Evolutionary conservation across 2,329 filamentous ascomycete species (phyloP).

Genomic region (Cercospora canescens): DNA sequence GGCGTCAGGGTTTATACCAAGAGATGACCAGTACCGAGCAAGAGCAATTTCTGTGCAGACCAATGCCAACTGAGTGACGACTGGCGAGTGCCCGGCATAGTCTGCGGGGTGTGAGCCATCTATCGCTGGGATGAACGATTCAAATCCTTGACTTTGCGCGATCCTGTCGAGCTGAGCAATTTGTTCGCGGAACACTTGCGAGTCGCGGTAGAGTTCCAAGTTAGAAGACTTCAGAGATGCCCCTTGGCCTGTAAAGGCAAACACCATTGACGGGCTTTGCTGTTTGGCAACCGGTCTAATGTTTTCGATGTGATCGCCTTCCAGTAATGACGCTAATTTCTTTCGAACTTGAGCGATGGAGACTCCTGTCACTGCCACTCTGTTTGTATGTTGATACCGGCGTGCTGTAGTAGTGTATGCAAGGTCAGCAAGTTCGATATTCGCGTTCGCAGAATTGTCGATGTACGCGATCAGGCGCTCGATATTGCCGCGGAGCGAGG

Average conservation of each 20-base stretch:
- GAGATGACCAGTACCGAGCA: conserved; percentile 25
- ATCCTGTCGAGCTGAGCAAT: conserved; percentile 35
- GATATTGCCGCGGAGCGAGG: conserved; percentile 55
- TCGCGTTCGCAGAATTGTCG: conserved; percentile 48
- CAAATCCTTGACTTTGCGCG: conserved; percentile 34
- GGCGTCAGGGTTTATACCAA: conserved; percentile 31
- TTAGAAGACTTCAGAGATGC: conserved; percentile 30
- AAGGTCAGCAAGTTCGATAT: conserved; percentile 51
- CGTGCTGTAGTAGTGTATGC: conserved; percentile 69
- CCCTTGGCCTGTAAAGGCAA: conserved; percentile 45
- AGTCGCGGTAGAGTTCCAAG: conserved; percentile 34
- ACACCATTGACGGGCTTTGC: conserved; percentile 33
- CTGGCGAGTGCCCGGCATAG: conserved; percentile 13
- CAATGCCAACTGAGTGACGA: conserved; percentile 41
- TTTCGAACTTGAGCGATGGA: background rate
- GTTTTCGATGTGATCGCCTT: conserved; percentile 14
- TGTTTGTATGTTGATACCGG: conserved; percentile 52
- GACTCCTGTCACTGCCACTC: conserved; percentile 29
- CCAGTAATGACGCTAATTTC: conserved; percentile 7
- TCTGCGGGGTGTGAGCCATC: conserved; percentile 13
- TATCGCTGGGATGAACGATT: conserved; percentile 32
- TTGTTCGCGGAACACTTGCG: conserved; percentile 33
- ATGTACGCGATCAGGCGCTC: conserved; percentile 58
- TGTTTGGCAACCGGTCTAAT: conserved; percentile 20
- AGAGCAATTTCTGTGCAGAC: conserved; percentile 47